Conservation (phyloP, 73 alveolate genomes). For the Paramecium caudatum region DNA sequence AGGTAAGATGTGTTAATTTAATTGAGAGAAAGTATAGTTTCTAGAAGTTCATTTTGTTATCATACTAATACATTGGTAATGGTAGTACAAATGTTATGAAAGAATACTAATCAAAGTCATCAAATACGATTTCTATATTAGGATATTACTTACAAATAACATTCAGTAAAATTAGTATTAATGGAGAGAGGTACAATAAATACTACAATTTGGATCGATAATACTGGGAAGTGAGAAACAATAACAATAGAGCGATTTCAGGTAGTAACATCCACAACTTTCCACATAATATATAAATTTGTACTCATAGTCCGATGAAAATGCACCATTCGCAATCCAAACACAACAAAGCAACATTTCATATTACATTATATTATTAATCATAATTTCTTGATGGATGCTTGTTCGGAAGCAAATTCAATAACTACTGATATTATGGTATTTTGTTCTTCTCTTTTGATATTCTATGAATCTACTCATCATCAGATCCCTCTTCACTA, state of each 20-base stretch:
- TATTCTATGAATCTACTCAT: constrained; percentile 48
- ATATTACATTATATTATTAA: constrained; percentile 5
- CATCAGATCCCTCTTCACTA: constrained; percentile 53
- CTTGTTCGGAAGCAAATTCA: constrained; percentile 6
- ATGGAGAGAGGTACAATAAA: not conserved
- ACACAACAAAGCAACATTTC: constrained; percentile 43
- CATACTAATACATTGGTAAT: not conserved
- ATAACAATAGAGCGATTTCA: not conserved
- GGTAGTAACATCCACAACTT: constrained; percentile 27
- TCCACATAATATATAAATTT: not conserved
- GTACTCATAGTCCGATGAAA: constrained; percentile 11
- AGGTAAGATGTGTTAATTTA: not conserved
- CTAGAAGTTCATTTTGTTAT: not conserved
- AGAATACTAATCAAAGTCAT: not conserved
- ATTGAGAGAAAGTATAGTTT: not conserved
- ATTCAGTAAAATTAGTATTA: not conserved
- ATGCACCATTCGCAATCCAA: not conserved
- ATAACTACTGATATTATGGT: constrained; percentile 8
- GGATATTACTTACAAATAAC: not conserved
- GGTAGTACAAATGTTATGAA: constrained; percentile 5
- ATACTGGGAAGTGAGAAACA: not conserved
- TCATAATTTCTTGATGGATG: constrained; percentile 56
- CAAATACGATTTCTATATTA: not conserved
- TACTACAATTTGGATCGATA: not conserved
- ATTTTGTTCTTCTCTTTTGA: constrained; percentile 53